Conservation (phyloP, 2,329 filamentous ascomycete genomes). For the Sordariomycetes sp. region DNA sequence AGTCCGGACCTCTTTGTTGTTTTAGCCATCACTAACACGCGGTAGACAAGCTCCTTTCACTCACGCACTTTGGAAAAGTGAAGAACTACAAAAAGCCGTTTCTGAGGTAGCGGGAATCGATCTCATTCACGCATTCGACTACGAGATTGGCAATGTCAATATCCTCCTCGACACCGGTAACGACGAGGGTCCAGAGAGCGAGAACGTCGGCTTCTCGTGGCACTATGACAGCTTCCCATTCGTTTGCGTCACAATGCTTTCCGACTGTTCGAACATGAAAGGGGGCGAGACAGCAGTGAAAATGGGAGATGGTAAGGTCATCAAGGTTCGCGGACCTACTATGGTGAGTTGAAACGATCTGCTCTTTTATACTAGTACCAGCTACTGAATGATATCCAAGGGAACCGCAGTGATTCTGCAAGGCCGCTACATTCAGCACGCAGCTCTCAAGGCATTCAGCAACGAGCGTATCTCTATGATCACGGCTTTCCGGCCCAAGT, state of each 20-base stretch:
- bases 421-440: constrained; percentile 55
- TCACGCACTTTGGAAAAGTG: constrained; percentile 32
- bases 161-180: constrained; percentile 30
- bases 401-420: constrained; percentile 53
- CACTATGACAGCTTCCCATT: constrained; percentile 54
- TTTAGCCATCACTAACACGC: not conserved
- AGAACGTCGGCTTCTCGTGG: constrained; percentile 48
- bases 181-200: constrained; percentile 23
- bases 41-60: constrained; percentile 51
- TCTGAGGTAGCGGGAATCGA: constrained; percentile 41
- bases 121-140: constrained; percentile 36
- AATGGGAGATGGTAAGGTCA: constrained; percentile 34
- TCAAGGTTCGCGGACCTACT: constrained; percentile 45
- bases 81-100: constrained; percentile 28
- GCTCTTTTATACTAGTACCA: not conserved
- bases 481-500: constrained; percentile 49
- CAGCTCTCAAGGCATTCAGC: constrained; percentile 44
- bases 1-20: no score
- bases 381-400: constrained; percentile 21
- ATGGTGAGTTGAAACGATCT: constrained; percentile 27
- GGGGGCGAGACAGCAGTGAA: constrained; percentile 52
- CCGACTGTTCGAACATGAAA: constrained; percentile 47
- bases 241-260: constrained; percentile 58
- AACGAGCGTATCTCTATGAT: constrained; percentile 53
- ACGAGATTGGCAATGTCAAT: constrained; percentile 41